Evolutionary conservation across 1,284 basidiomycete species (phyloP).

Genomic region (Rhodotorula sp.): DNA sequence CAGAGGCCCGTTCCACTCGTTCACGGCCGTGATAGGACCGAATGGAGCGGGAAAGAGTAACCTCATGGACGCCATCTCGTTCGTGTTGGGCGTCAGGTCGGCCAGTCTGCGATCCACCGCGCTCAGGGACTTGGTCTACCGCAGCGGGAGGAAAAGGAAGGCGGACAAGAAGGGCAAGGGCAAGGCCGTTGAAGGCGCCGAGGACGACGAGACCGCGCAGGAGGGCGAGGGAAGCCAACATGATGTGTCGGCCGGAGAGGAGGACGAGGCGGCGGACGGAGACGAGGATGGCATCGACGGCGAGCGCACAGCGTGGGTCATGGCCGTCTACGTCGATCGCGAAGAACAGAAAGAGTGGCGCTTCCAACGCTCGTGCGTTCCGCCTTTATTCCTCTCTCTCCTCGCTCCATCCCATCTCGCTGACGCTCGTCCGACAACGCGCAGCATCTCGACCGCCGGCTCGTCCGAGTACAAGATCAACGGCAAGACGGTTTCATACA

Average conservation of each 20-base stretch:
- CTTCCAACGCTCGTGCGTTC: conserved; percentile 82
- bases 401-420: background rate
- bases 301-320: conserved; percentile 89
- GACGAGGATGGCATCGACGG: conserved; percentile 71
- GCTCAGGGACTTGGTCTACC: conserved; percentile 91
- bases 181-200: conserved; percentile 45
- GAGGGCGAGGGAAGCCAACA: conserved; percentile 49
- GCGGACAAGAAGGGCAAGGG: conserved; percentile 49
- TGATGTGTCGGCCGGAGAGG: conserved; percentile 54
- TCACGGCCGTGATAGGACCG: conserved; percentile 94
- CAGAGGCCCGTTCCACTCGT: conserved; percentile 87
- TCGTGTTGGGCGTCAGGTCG: conserved; percentile 94
- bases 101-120: conserved; percentile 89
- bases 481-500: conserved; percentile 71
- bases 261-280: conserved; percentile 54
- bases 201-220: conserved; percentile 20
- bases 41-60: conserved; percentile 99
- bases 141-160: conserved; percentile 56
- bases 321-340: conserved; percentile 80
- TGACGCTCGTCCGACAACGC: conserved; percentile 6
- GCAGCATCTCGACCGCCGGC: conserved; percentile 79
- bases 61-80: conserved; percentile 99
- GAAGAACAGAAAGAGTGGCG: conserved; percentile 72
- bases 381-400: background rate
- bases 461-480: conserved; percentile 87